Base-by-base conservation (phyloP, 306 rosid species). In the Calophaca sinica region DNA sequence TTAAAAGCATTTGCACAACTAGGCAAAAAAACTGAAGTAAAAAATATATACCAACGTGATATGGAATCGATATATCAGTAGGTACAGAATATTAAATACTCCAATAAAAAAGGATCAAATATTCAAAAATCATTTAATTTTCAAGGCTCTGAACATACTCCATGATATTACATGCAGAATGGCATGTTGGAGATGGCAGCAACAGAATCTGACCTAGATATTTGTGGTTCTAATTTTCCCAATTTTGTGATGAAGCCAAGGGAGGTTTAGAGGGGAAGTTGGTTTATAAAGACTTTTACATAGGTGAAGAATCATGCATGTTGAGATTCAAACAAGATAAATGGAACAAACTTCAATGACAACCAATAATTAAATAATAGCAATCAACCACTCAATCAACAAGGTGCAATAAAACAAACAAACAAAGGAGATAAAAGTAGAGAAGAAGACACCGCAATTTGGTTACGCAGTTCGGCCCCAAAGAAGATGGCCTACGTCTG, bases 1-100 rank as follows among this genome's bases (percentile, higher is more conserved):
- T 39, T 9, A 9, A 65, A 77, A 66, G 62, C 61, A 76, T 71
- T 57, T 64, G 67, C 45, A 71, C 72, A 71, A 13, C 68, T 65
- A 58, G 52, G 68, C 36, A 48, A 13, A 65, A 65, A 33, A 62
- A 33, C 35, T 49, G 12, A 52, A 62, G 66, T 45, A 63, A 55
- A 72, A 32, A 14, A 53, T n/a, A 20, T 13, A 55, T 20, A 20
- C 26, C 26, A 20, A 50, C 28, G 49, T 66, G 32, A 70, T 33
- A 63, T 54, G 59, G 14, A 48, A 64, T 72, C 26, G 13, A 32
- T n/a, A n/a, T n/a, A n/a, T 50, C 53, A 82, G 78, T 55, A 68
- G 70, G 36, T 3, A 33, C 36, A 33, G 4, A 33, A 33, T 33
- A 33, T 33, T 33, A 33, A 33, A 33, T 41, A 7, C 9, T 5